A percentile compares a stretch with the other conserved stretches of the same genome.
Conservation (phyloP, 108 stramenopile species). For the Nitzschia palea region DNA sequence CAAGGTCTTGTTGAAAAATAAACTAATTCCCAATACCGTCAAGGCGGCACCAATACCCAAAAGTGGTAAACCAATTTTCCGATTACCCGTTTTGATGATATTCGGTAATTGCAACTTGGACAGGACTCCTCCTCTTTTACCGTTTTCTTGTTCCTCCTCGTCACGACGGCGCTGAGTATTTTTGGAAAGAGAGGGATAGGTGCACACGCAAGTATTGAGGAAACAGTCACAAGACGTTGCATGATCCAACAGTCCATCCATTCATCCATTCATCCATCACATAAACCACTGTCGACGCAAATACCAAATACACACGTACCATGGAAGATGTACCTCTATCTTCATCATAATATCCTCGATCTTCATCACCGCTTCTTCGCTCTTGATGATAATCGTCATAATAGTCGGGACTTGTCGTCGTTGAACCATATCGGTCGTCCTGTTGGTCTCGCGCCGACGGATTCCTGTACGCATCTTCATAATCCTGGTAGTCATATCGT, state of each 20-base stretch:
- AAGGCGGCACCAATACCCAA: constrained; percentile 70
- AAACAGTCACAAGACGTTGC: too few relatives aligned
- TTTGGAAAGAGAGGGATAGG: too few relatives aligned
- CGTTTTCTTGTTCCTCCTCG: too few relatives aligned
- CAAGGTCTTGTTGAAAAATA: constrained; percentile 94
- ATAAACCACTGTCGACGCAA: too few relatives aligned
- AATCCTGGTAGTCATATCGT: constrained; percentile 6
- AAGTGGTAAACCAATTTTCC: constrained; percentile 70
- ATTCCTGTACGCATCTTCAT: constrained; percentile 2
- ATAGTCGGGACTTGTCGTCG: neutral
- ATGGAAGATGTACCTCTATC: too few relatives aligned
- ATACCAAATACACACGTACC: too few relatives aligned
- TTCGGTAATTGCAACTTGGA: constrained; percentile 19
- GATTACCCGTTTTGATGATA: constrained; percentile 52
- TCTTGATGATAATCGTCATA: constrained; percentile 14
- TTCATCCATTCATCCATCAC: too few relatives aligned
- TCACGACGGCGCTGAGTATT: too few relatives aligned
- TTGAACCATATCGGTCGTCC: constrained; percentile 5
- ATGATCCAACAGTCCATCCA: too few relatives aligned
- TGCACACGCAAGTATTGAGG: too few relatives aligned
- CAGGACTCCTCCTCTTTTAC: neutral
- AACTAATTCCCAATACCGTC: constrained; percentile 80
- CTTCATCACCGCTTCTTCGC: neutral
- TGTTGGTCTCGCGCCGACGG: neutral
- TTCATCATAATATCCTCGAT: constrained; percentile 23